Evolutionary conservation across 2,329 filamentous ascomycete species (phyloP), one percentile per base, ranked within the genome.

Genomic region (Orbilia oligospora): DNA sequence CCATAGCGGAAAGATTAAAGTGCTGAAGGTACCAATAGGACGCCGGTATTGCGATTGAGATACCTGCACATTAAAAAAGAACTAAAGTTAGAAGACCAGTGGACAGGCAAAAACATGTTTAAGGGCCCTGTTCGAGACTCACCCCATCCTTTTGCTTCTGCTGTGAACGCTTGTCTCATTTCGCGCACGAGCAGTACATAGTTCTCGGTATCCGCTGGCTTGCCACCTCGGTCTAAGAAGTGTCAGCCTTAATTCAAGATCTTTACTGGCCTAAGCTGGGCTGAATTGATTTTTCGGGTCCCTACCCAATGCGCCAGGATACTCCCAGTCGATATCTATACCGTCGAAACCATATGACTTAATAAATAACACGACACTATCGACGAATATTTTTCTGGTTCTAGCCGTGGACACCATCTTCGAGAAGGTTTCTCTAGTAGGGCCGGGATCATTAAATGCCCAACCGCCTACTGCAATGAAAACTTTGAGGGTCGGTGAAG

Each of bases 311-410:
- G 20, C 20, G 5, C 18, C 14, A 16, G 46, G 0, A 82, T 83
- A 53, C 83, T 84, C 86, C 86, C 86, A 88, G 77, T 80, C 82
- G n/a, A 83, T 80, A 63, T 84, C 83, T 0, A 84, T 80, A 8
- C 83, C 83, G 53, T 84, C 83, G 55, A 83, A 83, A 18, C 71
- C 79, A 61, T 84, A 81, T 0, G 56, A 68, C 0, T 20, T 22
- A 78, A 84, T 81, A 24, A 83, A 82, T 0, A 20, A 61, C 4
- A 83, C 46, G 0, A 82, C 27, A 2, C 30, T 51, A 9, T 51
- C 46, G n/a, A 80, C 55, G 44, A 76, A 76, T 3, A 33, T 48
- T 4, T 64, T 36, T 58, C 81, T 80, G 18, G 79, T 80, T 1
- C n/a, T 48, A 18, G 77, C 38, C 0, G 82, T 80, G 0, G 44